phyloP scores from a whole-genome alignment of 2,329 filamentous ascomycete species.

The Macrophomina phaseolina region DNA sequence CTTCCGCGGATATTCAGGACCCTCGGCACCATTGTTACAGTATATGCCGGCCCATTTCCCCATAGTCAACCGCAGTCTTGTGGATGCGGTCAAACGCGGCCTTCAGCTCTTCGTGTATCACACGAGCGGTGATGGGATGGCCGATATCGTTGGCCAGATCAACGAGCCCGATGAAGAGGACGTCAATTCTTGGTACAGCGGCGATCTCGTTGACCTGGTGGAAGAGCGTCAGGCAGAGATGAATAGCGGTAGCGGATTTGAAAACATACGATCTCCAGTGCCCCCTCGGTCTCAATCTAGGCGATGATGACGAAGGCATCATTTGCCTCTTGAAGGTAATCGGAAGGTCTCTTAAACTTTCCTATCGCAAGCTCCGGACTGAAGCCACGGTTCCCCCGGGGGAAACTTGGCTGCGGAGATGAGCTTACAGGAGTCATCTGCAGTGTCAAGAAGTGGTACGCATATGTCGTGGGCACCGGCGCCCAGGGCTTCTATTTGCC shows the following conservation, averaged over 20 bases:
- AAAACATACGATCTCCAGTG: too few species aligned
- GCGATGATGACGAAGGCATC: conserved; percentile 57
- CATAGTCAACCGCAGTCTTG: conserved; percentile 55
- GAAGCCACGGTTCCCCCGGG: conserved; percentile 59
- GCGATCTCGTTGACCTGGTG: conserved; percentile 52
- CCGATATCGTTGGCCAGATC: conserved; percentile 65
- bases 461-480: conserved; percentile 65
- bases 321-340: conserved; percentile 62
- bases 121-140: conserved; percentile 53
- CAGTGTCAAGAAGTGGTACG: conserved; percentile 59
- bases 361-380: conserved; percentile 61
- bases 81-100: conserved; percentile 58
- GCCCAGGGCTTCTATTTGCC: conserved; percentile 57
- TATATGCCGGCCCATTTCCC: conserved; percentile 63
- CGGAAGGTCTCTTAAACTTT: conserved; percentile 48
- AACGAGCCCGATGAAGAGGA: conserved; percentile 60
- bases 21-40: conserved; percentile 58
- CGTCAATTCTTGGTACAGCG: conserved; percentile 58
- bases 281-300: too few species aligned
- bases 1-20: conserved; percentile 57
- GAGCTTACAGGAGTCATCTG: conserved; percentile 58
- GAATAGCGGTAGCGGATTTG: too few species aligned
- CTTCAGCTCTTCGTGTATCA: conserved; percentile 57
- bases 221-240: conserved; percentile 38
- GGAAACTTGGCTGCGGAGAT: conserved; percentile 62